Evolutionary conservation across 2,329 filamentous ascomycete species (phyloP), one percentile per base, ranked within the genome.

Genomic region (Albophoma yamanashiensis): DNA sequence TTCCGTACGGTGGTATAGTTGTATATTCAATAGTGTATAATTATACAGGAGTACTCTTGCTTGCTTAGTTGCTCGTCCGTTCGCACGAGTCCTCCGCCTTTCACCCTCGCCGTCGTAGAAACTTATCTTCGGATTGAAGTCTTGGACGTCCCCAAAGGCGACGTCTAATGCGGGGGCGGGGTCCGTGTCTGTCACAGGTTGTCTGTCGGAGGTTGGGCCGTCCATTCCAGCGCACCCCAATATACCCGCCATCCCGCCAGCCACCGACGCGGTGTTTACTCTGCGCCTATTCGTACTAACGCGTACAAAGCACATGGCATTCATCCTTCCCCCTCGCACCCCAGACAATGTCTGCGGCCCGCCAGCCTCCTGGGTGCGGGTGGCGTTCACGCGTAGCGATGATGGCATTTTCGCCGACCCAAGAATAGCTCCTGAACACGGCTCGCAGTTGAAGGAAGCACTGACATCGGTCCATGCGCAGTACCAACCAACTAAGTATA

Each of bases 21-120:
- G 64, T 64, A 65, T 65, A 64, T 64, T 64, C 56, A 47, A 59
- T 64, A 66, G 63, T 64, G 65, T 64, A 65, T 66, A 65, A 66
- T 64, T 59, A 31, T 58, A 63, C 45, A 58, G 47, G 50, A 62
- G 60, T 63, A 63, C 59, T 58, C 56, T 59, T 38, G 58, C 55
- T 59, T 43, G 58, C 59, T 43, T n/a, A n/a, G n/a, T n/a, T 31
- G 27, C 56, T 59, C 31, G 58, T 50, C 58, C 31, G 58, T 59
- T 43, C 43, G 27, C 50, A 36, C 4, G 17, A 6, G 2, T 9
- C 40, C 25, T 25, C n/a, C 27, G 39, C 11, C 27, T 31, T 20
- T 25, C 20, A 34, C 42, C n/a, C 31, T 7, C 31, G 3, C 4
- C 31, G 20, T 36, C 50, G 5, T 11, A 15, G 14, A 38, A 38